Conservation (phyloP, 306 rosid species). For the Ormosia semicastrata region DNA sequence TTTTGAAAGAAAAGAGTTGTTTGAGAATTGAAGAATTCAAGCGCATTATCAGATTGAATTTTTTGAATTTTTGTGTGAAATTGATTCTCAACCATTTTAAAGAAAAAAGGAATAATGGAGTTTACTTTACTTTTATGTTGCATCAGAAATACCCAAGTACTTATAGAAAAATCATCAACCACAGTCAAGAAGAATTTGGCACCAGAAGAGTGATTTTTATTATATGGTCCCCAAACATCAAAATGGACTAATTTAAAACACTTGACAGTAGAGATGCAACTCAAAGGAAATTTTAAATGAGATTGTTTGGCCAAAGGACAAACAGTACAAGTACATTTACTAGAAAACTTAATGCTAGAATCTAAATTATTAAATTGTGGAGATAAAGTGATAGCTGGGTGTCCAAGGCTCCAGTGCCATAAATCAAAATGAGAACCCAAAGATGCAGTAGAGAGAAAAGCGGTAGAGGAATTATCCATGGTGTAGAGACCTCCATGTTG, state of each 20-base stretch:
- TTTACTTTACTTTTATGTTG: constrained; percentile 9
- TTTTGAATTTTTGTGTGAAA: not conserved
- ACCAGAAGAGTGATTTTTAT: not conserved
- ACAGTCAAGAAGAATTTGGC: not conserved
- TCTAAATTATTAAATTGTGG: not conserved
- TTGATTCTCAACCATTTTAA: not conserved
- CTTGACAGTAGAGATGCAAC: not conserved
- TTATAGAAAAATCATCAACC: not conserved
- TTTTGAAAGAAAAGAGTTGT: not conserved
- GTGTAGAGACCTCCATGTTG: not conserved
- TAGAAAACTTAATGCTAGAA: not conserved
- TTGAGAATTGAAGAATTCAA: not conserved
- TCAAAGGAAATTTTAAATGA: not conserved
- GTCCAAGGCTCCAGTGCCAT: not conserved
- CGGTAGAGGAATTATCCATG: not conserved
- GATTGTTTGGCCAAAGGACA: not conserved
- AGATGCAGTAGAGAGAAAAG: not conserved
- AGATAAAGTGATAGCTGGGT: not conserved
- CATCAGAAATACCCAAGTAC: not conserved
- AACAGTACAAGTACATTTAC: not conserved
- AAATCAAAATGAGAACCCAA: not conserved
- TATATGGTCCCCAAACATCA: not conserved
- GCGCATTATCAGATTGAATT: not conserved
- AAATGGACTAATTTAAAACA: not conserved
- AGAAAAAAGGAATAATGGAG: not conserved